Percentiles rank a stretch among this genome's conserved stretches.
Conservation (phyloP, 2,329 filamentous ascomycete genomes). For the Botrytis galanthina region DNA sequence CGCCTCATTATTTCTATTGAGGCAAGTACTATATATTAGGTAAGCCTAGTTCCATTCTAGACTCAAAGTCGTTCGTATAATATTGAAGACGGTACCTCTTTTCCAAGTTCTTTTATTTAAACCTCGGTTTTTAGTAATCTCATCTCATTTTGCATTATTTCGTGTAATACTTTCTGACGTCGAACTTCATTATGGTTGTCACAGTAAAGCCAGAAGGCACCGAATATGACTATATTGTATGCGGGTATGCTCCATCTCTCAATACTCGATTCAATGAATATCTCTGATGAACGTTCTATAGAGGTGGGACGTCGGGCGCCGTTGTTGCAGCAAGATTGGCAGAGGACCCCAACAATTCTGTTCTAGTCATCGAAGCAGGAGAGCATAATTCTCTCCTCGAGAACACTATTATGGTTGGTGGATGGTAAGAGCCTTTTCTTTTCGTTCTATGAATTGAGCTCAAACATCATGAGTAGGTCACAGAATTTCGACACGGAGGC, state of each 20-base stretch:
- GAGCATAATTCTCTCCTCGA: constrained; percentile 46
- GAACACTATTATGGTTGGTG: constrained; percentile 52
- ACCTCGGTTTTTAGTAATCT: background rate
- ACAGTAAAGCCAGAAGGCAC: constrained; percentile 24
- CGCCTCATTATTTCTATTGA: background rate
- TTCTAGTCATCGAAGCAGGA: constrained; percentile 51
- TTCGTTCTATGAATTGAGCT: background rate
- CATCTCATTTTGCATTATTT: background rate
- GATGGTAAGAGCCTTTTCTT: constrained; percentile 38
- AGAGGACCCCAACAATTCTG: constrained; percentile 47
- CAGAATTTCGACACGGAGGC: constrained; percentile 49
- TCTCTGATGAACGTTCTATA: constrained; percentile 23
- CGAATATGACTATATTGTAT: constrained; percentile 34
- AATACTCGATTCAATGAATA: background rate
- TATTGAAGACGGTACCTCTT: background rate
- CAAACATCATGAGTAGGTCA: constrained; percentile 38
- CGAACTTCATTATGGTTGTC: constrained; percentile 20
- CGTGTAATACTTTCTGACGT: background rate
- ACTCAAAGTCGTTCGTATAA: background rate
- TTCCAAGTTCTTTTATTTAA: background rate
- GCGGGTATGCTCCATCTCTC: constrained; percentile 26
- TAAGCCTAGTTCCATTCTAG: background rate
- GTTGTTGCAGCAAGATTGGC: constrained; percentile 53
- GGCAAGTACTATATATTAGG: background rate
- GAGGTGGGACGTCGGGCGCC: constrained; percentile 48